Evolutionary conservation across 164 flowering plant genomes (phyloP), one percentile per base, ranked within the genome.

Genomic region (Tetrastigma voinierianum): DNA sequence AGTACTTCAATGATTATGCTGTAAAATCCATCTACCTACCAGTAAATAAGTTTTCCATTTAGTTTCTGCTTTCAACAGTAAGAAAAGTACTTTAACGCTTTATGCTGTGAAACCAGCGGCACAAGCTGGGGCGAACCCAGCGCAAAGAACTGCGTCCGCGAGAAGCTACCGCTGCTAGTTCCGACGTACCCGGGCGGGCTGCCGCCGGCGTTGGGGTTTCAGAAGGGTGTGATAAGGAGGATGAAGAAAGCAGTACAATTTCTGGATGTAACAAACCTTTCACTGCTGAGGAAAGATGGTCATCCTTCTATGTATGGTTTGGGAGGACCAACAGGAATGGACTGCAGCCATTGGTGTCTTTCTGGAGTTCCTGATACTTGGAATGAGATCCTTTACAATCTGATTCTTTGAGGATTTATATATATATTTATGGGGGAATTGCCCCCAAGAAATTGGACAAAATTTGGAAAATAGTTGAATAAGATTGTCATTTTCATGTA

Each of bases 331-430:
- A 68, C 65, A 6, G 82, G 74, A 0, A 73, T 75, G 74, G 92
- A 87, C 59, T 87, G 92, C 67, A 87, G 87, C 76, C 92, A 85
- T 60, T 85, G 92, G 92, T 87, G 92, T 62, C 71, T 87, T 18
- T 64, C 84, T 0, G 91, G 91, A 13, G 88, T 85, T 32, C 89
- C 91, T 0, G 89, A 87, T 75, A 78, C 86, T 53, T 87, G 91
- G 91, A 87, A 85, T 58, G 55, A 75, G 57, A 68, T 81, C 51
- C 79, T 81, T 57, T 81, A 81, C 67, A 78, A 76, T 68, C 51
- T 72, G 11, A 66, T 78, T 62, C 77, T 68, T 65, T 70, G 46
- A 71, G 20, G 14, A 40, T 19, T 24, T n/a, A 9, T 32, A 3
- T 32, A 32, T 32, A 7, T n/a, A 9, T 32, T 32, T 32, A 32